Evolutionary conservation across 176 grass and related monocot species (phyloP), one percentile per base, ranked within the genome.

Genomic region (Musa troglodytarum): DNA sequence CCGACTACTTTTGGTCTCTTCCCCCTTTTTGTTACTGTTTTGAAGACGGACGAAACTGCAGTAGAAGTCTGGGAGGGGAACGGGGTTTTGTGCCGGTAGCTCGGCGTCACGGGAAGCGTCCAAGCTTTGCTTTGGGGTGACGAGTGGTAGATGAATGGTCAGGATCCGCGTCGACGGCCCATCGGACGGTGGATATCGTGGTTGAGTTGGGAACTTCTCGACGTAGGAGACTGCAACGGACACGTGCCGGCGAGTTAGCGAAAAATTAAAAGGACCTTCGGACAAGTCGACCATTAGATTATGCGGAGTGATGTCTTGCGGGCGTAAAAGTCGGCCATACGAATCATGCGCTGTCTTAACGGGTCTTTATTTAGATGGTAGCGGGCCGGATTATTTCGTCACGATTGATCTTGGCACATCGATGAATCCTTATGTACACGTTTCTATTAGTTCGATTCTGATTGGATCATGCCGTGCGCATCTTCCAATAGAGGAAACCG

Each of bases 1-100:
- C 69, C 71, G 84, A 86, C 73, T 68, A 67, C 74, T 74, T 78
- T 75, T 81, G 81, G 71, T 80, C 78, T 83, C 11, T 29, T 11
- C n/a, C 74, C 52, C 9, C 80, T 23, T 52, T 69, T 77, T 68
- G 63, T 69, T 74, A 82, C 82, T 68, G 81, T 82, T 89, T 75
- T 76, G 80, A 80, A 80, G 50, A 53, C 52, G 24, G 9, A 72
- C 51, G 69, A 54, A 54, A n/a, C n/a, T 19, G 49, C 50, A n/a
- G 69, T 43, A 43, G 34, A 5, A 6, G 34, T 6, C 34, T 43
- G 34, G 4, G 34, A 43, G 34, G 34, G 34, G 34, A 6, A 43
- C 34, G 34, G 34, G 3, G 34, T 6, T 43, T 43, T 43, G 26
- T 52, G 0, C 49, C 69, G 13, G 9, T 52, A 6, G 1, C 69